Evolutionary conservation across 192 early-diverging fungal genomes (phyloP).

Genomic region (Lobosporangium transversale): DNA sequence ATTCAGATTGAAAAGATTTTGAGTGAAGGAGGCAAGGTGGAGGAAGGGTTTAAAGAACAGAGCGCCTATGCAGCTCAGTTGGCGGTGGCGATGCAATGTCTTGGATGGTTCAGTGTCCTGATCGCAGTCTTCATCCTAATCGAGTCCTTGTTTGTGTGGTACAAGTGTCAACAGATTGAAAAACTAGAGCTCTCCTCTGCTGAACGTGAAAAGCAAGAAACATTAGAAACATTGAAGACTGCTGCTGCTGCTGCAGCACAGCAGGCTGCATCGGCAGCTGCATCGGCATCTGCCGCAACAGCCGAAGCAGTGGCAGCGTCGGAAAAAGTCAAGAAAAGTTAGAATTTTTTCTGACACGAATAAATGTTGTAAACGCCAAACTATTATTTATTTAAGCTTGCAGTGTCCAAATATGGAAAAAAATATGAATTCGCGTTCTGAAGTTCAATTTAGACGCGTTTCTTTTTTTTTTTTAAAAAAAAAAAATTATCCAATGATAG

Average conservation of each 20-base stretch:
- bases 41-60: constrained; percentile 8
- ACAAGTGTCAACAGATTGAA: not conserved
- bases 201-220: not conserved
- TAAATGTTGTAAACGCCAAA: too few species aligned
- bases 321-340: too few species aligned
- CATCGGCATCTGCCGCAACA: not conserved
- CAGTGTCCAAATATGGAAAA: too few species aligned
- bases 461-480: constrained; percentile 3
- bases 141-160: constrained; percentile 15
- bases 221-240: not conserved
- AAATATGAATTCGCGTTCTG: too few species aligned
- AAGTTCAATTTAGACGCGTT: too few species aligned
- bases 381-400: too few species aligned
- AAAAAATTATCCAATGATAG: constrained; percentile 8
- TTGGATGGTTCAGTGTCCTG: not conserved
- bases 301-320: not conserved
- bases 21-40: constrained; percentile 1
- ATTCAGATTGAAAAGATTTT: constrained; percentile 13
- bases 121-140: not conserved
- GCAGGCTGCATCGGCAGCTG: not conserved
- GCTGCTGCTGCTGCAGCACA: not conserved
- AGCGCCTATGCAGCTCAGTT: constrained; percentile 4
- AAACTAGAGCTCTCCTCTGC: not conserved
- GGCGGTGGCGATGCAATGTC: constrained; percentile 10
- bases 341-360: too few species aligned